Base-by-base conservation (phyloP, 768 basidiomycete genomes). In the Rhodosporidiobolus sp. region DNA sequence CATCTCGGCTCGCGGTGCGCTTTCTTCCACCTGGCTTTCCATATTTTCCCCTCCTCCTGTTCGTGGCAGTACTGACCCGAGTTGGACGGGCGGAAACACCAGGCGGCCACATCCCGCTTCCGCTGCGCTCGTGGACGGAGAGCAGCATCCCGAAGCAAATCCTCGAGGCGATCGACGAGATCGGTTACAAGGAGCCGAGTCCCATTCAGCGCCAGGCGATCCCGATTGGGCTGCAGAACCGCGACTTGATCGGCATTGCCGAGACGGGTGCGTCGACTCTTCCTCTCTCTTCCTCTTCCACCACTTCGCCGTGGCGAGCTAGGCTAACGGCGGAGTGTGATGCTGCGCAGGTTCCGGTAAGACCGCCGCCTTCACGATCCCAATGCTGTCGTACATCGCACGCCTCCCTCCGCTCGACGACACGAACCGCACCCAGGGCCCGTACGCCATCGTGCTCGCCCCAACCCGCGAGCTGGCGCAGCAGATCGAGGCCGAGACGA, bases 381-480 rank as follows among this genome's bases (percentile, higher is more conserved):
- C 95, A 48, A 97, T 98, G 94, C 85, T 97, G 61, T 85, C 91
- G 46, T 99, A 97, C 82, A 99, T 99, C 77, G 88, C 88, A 28
- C 86, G 87, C 63, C 84, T 98, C 63, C 90, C 94, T 43, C 86
- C 86, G 4, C 88, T 99, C 73, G 88, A 88, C 50, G 96, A 99
- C 78, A 94, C 96, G 55, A 98, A 89, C 78, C 87, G 94, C 69
- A 92, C 95, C 82, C 83, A 93, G 70, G 96, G 96, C 28, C 96
- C 96, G 0, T 95, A 91, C 82, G 87, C 96, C 1, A 84, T 98
- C 34, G 93, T 98, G 74, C 78, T 98, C 72, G 94, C 94, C 0
- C 94, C 95, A 16, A 98, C 95, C n/a, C 94, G 95, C 84, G 95
- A 98, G 80, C 83, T 98, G 81, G 95, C 95, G 0, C 95, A 98